A percentile compares a stretch with the other conserved stretches of the same genome.
Evolutionary conservation across 2,329 filamentous ascomycete species (phyloP).

Genomic region (Hymenoscyphus albidus): DNA sequence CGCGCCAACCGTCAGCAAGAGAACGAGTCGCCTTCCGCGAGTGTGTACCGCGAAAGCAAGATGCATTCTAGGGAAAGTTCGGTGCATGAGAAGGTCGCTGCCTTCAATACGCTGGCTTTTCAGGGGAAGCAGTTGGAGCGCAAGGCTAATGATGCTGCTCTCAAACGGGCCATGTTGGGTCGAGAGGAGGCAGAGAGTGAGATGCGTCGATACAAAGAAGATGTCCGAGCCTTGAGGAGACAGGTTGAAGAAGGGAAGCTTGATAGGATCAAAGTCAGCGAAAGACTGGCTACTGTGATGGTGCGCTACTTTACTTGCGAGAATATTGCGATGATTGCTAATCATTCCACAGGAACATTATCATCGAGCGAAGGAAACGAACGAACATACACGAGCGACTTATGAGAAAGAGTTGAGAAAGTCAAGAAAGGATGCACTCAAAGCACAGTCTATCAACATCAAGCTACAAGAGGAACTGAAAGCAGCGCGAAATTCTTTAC

Average conservation of each 20-base stretch:
- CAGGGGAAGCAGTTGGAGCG: slow-evolving; percentile 55
- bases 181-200: slow-evolving; percentile 71
- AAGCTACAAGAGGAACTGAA: slow-evolving; percentile 74
- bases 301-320: slow-evolving; percentile 45
- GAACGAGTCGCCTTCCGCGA: slow-evolving; percentile 19
- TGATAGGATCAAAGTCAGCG: slow-evolving; percentile 61
- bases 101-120: slow-evolving; percentile 66
- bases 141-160: slow-evolving; percentile 60
- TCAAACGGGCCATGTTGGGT: slow-evolving; percentile 63
- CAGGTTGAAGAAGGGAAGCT: slow-evolving; percentile 63
- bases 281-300: slow-evolving; percentile 66
- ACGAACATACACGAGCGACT: slow-evolving; percentile 60
- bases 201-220: slow-evolving; percentile 59
- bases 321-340: slow-evolving; percentile 19
- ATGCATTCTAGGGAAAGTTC: slow-evolving; percentile 50
- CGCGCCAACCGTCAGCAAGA: slow-evolving; percentile 49
- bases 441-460: slow-evolving; percentile 64
- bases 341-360: slow-evolving; percentile 57
- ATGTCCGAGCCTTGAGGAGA: slow-evolving; percentile 51
- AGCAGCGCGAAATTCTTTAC: slow-evolving; percentile 48
- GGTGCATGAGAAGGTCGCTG: slow-evolving; percentile 64
- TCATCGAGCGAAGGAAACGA: slow-evolving; percentile 64
- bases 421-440: slow-evolving; percentile 69
- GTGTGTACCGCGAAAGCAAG: slow-evolving; percentile 13
- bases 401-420: slow-evolving; percentile 73